Evolutionary conservation across 1,284 basidiomycete species (phyloP).

Genomic region (Neolentinus lepideus): DNA sequence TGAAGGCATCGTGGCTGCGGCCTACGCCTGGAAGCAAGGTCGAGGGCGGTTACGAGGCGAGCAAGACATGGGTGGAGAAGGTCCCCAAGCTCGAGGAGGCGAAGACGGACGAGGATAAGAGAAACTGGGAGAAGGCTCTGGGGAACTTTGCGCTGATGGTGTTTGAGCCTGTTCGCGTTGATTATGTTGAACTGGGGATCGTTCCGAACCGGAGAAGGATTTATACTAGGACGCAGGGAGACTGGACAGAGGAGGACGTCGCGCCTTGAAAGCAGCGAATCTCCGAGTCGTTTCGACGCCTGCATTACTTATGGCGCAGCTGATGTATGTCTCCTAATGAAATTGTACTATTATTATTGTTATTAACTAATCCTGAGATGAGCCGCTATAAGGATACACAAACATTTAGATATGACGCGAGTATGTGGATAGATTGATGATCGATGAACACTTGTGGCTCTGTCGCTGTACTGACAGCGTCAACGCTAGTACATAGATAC

Average conservation of each 20-base stretch:
- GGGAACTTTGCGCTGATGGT: constrained; percentile 58
- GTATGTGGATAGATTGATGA: no score
- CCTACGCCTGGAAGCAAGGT: constrained; percentile 49
- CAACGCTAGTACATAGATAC: no score
- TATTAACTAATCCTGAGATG: no score
- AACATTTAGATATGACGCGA: no score
- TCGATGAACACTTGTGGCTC: no score
- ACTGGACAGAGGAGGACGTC: not conserved
- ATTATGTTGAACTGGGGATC: constrained; percentile 50
- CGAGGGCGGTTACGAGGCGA: constrained; percentile 15
- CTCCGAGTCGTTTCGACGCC: no score
- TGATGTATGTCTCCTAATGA: no score
- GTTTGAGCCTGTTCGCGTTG: constrained; percentile 56
- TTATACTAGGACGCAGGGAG: constrained; percentile 28
- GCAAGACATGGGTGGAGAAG: constrained; percentile 37
- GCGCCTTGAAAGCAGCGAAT: not conserved
- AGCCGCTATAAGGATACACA: no score
- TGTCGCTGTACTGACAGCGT: no score
- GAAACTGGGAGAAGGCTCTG: constrained; percentile 42
- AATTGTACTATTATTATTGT: no score
- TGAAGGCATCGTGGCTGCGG: constrained; percentile 61
- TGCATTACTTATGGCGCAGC: no score
- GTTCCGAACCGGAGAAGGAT: constrained; percentile 51
- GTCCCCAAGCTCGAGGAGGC: constrained; percentile 31
- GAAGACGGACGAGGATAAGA: constrained; percentile 24